Evolutionary conservation across 2,329 filamentous ascomycete species (phyloP), one percentile per base, ranked within the genome.

Genomic region (Setomelanomma holmii): DNA sequence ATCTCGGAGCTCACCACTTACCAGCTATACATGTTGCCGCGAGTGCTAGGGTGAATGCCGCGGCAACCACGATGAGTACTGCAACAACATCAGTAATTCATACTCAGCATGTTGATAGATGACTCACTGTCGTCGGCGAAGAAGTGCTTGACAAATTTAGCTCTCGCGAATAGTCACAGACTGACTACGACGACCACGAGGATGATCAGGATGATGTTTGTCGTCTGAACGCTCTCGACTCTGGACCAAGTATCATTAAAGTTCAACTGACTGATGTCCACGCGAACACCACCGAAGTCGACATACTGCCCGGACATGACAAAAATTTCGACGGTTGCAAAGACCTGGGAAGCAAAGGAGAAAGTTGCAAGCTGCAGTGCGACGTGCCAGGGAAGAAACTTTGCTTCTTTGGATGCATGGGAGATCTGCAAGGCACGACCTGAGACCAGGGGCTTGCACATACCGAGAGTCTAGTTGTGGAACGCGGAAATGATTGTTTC

Each of bases 121-220:
- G n/a, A n/a, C 59, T 19, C 51, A 70, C 67, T 34, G 38, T 70
- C 67, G 39, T 70, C 67, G 5, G 50, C 19, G 39, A 68, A 70
- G 14, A 70, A 51, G 35, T 61, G 61, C 14, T 50, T 47, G 14
- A 68, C 53, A 30, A 63, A 58, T 39, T 36, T 58, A 2, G 40
- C 14, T 30, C 67, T 55, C 8, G 66, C 63, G 20, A 63, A 60
- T n/a, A 68, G 43, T 11, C 67, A 60, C 34, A 68, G 21, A 17
- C 50, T 46, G 8, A 69, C 62, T 20, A 66, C 57, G 3, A 58
- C 40, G 1, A 56, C 43, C 6, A 70, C 66, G 7, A 67, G 43
- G 17, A 44, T 36, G 16, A 69, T 67, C 8, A 68, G 53, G 3
- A 55, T 38, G 22, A 55, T 59, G 35, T 64, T 64, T 14, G 61